A percentile compares a stretch with the other conserved stretches of the same genome.
Evolutionary conservation across 805 yeast genomes (phyloP).

Genomic region (Yamadazyma ubonensis): DNA sequence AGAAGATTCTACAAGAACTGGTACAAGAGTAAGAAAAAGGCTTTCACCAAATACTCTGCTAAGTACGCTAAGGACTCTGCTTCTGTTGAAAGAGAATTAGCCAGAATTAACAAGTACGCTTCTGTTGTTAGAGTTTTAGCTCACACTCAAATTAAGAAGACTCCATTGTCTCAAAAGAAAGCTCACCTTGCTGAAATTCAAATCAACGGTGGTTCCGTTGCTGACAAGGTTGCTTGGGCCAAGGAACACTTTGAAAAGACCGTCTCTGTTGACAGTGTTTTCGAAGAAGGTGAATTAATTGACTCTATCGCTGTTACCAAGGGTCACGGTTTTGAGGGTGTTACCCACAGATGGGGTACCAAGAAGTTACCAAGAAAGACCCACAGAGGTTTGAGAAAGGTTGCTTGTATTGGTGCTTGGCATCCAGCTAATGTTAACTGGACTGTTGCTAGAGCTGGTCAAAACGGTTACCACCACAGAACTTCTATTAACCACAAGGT

Average conservation of each 20-base stretch:
- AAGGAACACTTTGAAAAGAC: conserved; percentile 99
- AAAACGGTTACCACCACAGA: conserved; percentile 99
- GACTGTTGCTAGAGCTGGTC: conserved; percentile 99
- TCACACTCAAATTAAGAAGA: conserved; percentile 99
- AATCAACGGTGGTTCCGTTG: conserved; percentile 97
- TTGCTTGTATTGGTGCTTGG: conserved; percentile 99
- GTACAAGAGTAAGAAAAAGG: conserved; percentile 99
- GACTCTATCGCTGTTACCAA: conserved; percentile 99
- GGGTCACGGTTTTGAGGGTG: conserved; percentile 99
- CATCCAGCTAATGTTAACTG: conserved; percentile 99
- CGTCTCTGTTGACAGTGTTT: conserved; percentile 90
- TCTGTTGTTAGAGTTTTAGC: conserved; percentile 97
- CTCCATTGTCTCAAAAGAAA: conserved; percentile 98
- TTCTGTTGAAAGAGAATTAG: conserved; percentile 91
- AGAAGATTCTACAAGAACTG: conserved; percentile 99
- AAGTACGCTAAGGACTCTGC: conserved; percentile 92
- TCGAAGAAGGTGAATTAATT: conserved; percentile 98
- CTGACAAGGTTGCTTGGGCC: conserved; percentile 99
- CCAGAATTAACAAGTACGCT: conserved; percentile 98
- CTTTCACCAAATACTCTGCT: conserved; percentile 99
- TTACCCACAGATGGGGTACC: conserved; percentile 99
- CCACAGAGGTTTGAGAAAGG: conserved; percentile 99
- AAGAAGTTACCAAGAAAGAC: conserved; percentile 99
- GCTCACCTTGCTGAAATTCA: conserved; percentile 99
- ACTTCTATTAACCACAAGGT: conserved; percentile 99